phyloP scores from a whole-genome alignment of 139 green algal species.

The Picocystis salinarum region DNA sequence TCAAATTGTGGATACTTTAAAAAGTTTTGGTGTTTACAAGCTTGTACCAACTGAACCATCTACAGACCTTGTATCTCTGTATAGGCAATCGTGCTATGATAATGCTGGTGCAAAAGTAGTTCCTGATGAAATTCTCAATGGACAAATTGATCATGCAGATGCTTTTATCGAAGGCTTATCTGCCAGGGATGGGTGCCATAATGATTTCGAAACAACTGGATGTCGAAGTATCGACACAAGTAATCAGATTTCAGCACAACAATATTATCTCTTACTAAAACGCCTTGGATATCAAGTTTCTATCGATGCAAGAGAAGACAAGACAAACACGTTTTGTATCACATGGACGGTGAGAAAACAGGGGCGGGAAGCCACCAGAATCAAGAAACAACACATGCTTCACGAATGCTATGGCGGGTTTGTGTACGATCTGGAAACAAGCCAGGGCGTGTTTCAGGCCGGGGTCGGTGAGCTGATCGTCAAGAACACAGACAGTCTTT shows the following conservation, averaged over 20 bases:
- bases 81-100: too few relatives aligned
- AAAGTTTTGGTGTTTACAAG: background rate
- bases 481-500: conserved; percentile 45
- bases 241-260: background rate
- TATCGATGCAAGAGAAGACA: background rate
- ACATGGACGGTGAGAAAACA: background rate
- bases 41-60: too few relatives aligned
- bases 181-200: too few relatives aligned
- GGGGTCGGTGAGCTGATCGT: background rate
- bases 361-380: background rate
- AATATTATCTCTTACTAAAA: background rate
- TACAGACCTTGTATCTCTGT: too few relatives aligned
- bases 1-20: background rate
- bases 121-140: background rate
- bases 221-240: background rate
- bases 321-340: background rate
- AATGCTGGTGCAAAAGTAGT: too few relatives aligned
- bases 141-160: background rate
- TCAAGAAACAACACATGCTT: background rate
- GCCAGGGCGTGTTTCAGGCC: background rate
- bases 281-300: background rate
- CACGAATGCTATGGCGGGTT: background rate
- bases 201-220: background rate
- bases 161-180: too few relatives aligned
- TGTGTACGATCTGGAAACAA: background rate